Evolutionary conservation across 768 basidiomycete genomes (phyloP).

Genomic region (Pleurotus tuoliensis): DNA sequence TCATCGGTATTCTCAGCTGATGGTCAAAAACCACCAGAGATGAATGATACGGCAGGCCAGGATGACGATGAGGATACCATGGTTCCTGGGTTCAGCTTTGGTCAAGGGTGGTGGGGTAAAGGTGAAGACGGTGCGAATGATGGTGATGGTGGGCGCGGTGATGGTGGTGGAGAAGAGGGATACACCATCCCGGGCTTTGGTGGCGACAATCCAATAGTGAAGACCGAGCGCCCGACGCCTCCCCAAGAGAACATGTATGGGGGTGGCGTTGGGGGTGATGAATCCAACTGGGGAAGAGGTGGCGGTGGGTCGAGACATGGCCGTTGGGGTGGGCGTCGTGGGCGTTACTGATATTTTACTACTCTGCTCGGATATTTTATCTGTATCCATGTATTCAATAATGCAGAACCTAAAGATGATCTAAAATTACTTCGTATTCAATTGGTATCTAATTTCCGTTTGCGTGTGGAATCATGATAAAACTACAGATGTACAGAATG

Average conservation of each 20-base stretch:
- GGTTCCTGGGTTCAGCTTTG: constrained; percentile 70
- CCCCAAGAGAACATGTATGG: constrained; percentile 20
- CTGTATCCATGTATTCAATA: too few relatives aligned
- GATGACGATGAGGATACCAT: constrained; percentile 75
- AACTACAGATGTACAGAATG: too few relatives aligned
- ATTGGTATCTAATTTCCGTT: too few relatives aligned
- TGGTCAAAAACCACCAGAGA: constrained; percentile 81
- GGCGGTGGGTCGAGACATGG: constrained; percentile 25
- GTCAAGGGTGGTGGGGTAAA: constrained; percentile 41
- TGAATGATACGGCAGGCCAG: constrained; percentile 49
- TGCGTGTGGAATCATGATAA: too few relatives aligned
- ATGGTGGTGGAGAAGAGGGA: constrained; percentile 32
- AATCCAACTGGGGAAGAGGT: constrained; percentile 25
- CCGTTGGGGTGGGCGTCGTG: constrained; percentile 22
- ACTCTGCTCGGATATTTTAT: not conserved
- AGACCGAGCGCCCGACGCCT: constrained; percentile 18
- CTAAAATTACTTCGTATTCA: too few relatives aligned
- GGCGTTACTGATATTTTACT: constrained; percentile 12
- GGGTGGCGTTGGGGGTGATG: constrained; percentile 26
- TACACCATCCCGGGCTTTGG: constrained; percentile 68
- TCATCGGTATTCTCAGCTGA: constrained; percentile 75
- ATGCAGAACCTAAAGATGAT: too few relatives aligned
- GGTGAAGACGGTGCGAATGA: constrained; percentile 34
- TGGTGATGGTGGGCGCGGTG: constrained; percentile 14
- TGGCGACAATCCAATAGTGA: constrained; percentile 17